Evolutionary conservation across 768 basidiomycete species (phyloP), one percentile per base, ranked within the genome.

Genomic region (Leccinum longicurvipes): DNA sequence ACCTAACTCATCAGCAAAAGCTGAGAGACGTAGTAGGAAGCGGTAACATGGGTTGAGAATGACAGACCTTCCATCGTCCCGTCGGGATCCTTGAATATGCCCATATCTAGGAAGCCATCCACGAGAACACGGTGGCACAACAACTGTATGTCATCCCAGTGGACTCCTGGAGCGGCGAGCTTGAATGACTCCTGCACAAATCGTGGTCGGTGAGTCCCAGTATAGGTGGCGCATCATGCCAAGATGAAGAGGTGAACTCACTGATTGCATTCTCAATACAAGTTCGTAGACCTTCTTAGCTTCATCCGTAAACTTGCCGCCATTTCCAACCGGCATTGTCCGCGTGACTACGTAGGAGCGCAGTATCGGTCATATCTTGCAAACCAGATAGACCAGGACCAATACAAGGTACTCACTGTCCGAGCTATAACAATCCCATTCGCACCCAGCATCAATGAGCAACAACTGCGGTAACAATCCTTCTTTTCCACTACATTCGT

Each of bases 371-470:
- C 7, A 45, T 24, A 21, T 27, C 31, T 23, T 46, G 25, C 6
- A 31, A 36, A 6, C 4, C 8, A 4, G 7, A 15, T 21, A 9
- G 10, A 17, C 32, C 2, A 12, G n/a, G 32, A 21, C 17, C 24
- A 47, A 21, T 17, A 28, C 9, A 24, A 31, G 25, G 25, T 14
- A 68, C 70, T 76, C 72, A 73, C 87, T 82, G 67, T 89, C 87
- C 0, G 82, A 75, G 3, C 82, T 84, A 60, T 89, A 86, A 63
- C 79, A 79, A 17, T 76, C 67, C 85, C 84, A 95, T 73, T 98
- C 96, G 65, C 94, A 95, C 0, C 95, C 94, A 1, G 96, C 96
- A 63, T 98, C 96, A 59, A 96, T 94, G 29, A 96, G 81, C 5
- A 96, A 77, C 7, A 96, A 88, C 67, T 90, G 85, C 0, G 87